Percentiles rank a stretch among this genome's conserved stretches.
Evolutionary conservation across 208 protist species (phyloP).

Genomic region (Trypanosomatidae sp.): DNA sequence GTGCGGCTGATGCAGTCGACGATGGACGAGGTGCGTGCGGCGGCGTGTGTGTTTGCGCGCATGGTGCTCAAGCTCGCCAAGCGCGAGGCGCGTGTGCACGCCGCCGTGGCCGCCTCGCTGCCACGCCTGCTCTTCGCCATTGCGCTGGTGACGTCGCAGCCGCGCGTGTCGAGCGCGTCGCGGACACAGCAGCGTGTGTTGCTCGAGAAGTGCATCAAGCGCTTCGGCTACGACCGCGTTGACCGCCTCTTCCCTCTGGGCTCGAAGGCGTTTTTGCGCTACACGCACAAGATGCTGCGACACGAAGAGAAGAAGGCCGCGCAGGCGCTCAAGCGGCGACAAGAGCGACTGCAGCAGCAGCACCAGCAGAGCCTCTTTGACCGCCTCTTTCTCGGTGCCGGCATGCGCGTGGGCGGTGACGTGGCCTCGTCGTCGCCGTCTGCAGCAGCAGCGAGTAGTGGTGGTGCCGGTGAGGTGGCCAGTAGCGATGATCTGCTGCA

Average conservation of each 20-base stretch:
- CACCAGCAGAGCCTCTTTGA: constrained; percentile 67
- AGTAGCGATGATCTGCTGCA: constrained; percentile 56
- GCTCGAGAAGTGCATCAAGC: constrained; percentile 76
- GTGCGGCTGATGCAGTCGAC: constrained; percentile 74
- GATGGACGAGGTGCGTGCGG: constrained; percentile 43
- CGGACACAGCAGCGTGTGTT: constrained; percentile 73
- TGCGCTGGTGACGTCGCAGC: constrained; percentile 68
- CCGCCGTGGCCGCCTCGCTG: constrained; percentile 35
- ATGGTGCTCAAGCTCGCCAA: constrained; percentile 79
- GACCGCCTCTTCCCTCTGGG: constrained; percentile 77
- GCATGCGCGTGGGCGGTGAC: constrained; percentile 35
- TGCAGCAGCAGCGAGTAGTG: too few species aligned
- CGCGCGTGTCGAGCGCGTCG: constrained; percentile 58
- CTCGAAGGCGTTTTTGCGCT: constrained; percentile 78
- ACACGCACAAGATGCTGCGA: constrained; percentile 74
- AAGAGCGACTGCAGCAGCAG: constrained; percentile 24
- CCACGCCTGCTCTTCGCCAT: constrained; percentile 68
- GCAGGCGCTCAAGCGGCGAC: constrained; percentile 36
- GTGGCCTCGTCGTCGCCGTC: too few species aligned
- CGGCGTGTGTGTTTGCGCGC: constrained; percentile 61
- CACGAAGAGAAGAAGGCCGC: constrained; percentile 72
- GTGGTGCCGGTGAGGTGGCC: constrained; percentile 25
- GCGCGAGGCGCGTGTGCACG: constrained; percentile 32
- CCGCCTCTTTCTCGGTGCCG: constrained; percentile 51
- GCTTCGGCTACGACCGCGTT: constrained; percentile 50